Evolutionary conservation across 371 early-diverging fungal genomes (phyloP).

Genomic region (Apophysomyces elegans): DNA sequence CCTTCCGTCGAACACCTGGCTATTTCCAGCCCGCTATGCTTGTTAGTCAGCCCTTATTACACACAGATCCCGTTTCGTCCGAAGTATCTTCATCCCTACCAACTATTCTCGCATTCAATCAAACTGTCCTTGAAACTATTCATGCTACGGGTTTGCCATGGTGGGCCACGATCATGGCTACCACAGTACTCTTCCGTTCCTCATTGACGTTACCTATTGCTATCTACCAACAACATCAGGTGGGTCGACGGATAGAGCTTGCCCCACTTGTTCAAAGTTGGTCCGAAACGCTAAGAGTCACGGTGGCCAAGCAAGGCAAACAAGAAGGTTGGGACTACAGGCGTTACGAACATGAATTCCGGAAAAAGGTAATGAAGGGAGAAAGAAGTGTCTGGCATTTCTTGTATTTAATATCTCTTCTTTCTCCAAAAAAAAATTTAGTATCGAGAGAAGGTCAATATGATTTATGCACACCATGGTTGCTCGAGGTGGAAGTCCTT

Average conservation of each 20-base stretch:
- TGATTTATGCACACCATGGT: slow-evolving; percentile 63
- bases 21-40: not conserved
- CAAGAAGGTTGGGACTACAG: slow-evolving; percentile 45
- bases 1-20: not conserved
- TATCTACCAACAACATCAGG: slow-evolving; percentile 66
- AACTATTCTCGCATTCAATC: slow-evolving; percentile 47
- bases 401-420: not conserved
- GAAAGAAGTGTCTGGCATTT: not conserved
- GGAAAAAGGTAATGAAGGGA: slow-evolving; percentile 42
- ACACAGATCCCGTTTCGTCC: not conserved
- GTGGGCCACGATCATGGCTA: slow-evolving; percentile 69
- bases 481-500: slow-evolving; percentile 70
- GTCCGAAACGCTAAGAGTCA: slow-evolving; percentile 60
- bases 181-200: slow-evolving; percentile 65
- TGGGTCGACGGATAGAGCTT: slow-evolving; percentile 59
- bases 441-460: slow-evolving; percentile 60
- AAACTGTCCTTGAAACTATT: slow-evolving; percentile 46
- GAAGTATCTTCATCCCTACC: slow-evolving; percentile 26
- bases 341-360: slow-evolving; percentile 52
- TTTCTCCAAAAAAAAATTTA: slow-evolving; percentile 22
- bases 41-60: not conserved
- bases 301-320: slow-evolving; percentile 52
- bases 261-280: slow-evolving; percentile 70
- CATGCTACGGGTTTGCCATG: slow-evolving; percentile 63
- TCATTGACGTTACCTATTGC: slow-evolving; percentile 78